Conservation (phyloP, 805 yeast species). For the Suhomyces prunicola region DNA sequence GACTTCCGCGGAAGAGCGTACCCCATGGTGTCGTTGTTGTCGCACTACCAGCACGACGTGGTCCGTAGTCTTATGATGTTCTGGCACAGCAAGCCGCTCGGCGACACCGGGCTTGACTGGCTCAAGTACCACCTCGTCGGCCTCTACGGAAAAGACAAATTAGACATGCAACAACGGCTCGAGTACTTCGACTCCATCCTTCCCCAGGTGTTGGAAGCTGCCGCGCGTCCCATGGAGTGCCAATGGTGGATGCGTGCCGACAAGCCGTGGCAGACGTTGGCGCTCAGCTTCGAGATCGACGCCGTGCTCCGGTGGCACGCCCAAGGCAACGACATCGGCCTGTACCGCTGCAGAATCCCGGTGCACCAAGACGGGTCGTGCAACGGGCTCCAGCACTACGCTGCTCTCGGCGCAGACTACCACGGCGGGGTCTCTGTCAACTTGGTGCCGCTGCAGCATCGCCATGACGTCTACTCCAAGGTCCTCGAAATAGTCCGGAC, state of each 20-base stretch:
- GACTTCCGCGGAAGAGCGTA: constrained; percentile 44
- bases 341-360: constrained; percentile 30
- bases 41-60: constrained; percentile 36
- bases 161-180: constrained; percentile 22
- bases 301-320: constrained; percentile 14
- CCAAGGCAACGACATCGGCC: constrained; percentile 16
- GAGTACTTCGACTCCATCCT: constrained; percentile 24
- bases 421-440: constrained; percentile 41
- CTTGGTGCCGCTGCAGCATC: constrained; percentile 19
- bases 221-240: constrained; percentile 21
- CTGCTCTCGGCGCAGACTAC: constrained; percentile 38
- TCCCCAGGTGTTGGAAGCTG: constrained; percentile 23
- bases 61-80: constrained; percentile 34
- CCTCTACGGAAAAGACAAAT: constrained; percentile 27
- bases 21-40: constrained; percentile 33
- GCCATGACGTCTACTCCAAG: constrained; percentile 33
- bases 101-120: constrained; percentile 36
- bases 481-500: constrained; percentile 25
- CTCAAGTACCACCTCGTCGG: constrained; percentile 38
- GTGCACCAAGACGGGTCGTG: constrained; percentile 46
- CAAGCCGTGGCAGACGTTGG: constrained; percentile 39
- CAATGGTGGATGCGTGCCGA: constrained; percentile 39
- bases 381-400: constrained; percentile 46
- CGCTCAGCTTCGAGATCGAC: constrained; percentile 32
- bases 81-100: constrained; percentile 36